Base-by-base conservation (phyloP, 768 basidiomycete genomes). In the Serendipita sp. region DNA sequence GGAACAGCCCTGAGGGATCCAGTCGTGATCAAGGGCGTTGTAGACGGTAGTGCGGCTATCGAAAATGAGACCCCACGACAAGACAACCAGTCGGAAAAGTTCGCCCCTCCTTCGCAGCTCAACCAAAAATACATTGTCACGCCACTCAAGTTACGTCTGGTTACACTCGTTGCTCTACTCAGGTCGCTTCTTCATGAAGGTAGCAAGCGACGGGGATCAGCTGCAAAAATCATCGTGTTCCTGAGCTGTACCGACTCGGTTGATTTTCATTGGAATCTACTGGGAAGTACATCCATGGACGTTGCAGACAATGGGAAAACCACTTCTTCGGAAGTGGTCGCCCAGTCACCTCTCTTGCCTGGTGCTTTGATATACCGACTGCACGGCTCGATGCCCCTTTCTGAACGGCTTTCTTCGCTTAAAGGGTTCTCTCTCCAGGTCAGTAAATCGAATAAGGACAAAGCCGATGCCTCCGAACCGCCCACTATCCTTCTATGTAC, bases 171-270 rank as follows among this genome's bases (percentile, higher is more conserved):
- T 37, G 87, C 95, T 3, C 78, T 97, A 10, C 76, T 98, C 28
- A 85, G 96, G 28, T 82, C 83, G 3, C 78, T 95, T n/a, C 77
- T 93, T 34, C 77, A 86, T 3, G 82, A 86, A 73, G 46, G 54
- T 53, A 66, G 41, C 3, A 60, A 64, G 44, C 45, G 45, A 56
- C 71, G 70, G 35, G 73, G 70, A 45, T 70, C 34, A 30, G 81
- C 81, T 10, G 79, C 79, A 46, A 92, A 89, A 74, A 83, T 96
- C 64, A 92, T 99, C 54, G 92, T 99, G 3, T 99, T 99, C 75
- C 76, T 99, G 67, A 95, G 89, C 69, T 97, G 92, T 70, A 98
- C 93, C 3, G 95, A 97, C 74, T 94, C 96, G 2, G 96, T 99
- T 16, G 95, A 99, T 73, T 97, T 92, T 70, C 92, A 95, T 71